These are phyloP conservation scores for Metschnikowia arizonensis DNA, from an alignment of 805 yeast genomes.

Conservation along the genomic window DNA sequence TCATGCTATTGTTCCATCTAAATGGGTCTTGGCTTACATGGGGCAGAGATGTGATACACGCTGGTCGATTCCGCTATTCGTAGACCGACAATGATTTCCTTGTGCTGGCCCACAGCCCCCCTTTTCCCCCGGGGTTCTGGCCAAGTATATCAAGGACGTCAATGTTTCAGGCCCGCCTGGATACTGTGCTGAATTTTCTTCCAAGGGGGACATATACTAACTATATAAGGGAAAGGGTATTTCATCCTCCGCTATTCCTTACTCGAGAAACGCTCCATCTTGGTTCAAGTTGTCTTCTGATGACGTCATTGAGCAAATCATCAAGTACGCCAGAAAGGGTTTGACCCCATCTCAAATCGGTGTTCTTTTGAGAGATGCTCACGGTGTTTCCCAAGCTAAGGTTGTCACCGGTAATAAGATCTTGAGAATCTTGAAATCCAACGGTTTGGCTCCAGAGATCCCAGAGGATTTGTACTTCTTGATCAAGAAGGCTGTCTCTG, in stretches of 20 bases:
- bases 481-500: conserved; percentile 99
- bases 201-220: conserved; percentile 12
- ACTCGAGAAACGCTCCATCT: conserved; percentile 97
- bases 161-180: conserved; percentile 4
- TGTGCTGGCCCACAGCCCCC: neutral
- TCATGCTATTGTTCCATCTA: neutral
- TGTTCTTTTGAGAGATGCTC: conserved; percentile 99
- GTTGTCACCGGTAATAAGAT: conserved; percentile 99
- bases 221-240: conserved; percentile 91
- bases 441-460: conserved; percentile 99
- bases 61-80: conserved; percentile 54
- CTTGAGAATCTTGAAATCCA: conserved; percentile 97
- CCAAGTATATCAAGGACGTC: neutral
- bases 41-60: conserved; percentile 13
- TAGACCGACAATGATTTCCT: conserved; percentile 13
- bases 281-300: conserved; percentile 98
- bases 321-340: conserved; percentile 99
- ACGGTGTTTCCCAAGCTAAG: conserved; percentile 98
- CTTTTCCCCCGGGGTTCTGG: too few relatives aligned
- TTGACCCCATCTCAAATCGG: conserved; percentile 99
- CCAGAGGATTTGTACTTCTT: conserved; percentile 99
- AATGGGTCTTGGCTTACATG: neutral
- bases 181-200: conserved; percentile 3
- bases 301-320: conserved; percentile 93
- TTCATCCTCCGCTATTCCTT: conserved; percentile 97